Base-by-base conservation (phyloP, 129 eudicot species). In the Mikania micrantha region DNA sequence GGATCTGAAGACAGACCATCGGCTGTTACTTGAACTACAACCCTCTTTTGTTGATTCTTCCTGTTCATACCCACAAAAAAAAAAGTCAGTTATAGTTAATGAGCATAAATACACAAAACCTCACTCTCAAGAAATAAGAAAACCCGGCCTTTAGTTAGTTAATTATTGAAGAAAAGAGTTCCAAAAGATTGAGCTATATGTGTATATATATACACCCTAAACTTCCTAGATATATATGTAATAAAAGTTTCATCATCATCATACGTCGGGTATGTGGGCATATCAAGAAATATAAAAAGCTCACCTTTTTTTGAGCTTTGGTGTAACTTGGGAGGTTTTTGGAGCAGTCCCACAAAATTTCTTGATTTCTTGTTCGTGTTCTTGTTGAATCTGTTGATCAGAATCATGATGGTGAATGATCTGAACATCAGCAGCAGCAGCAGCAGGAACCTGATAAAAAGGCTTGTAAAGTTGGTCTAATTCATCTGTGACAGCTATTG, bases 1-100 rank as follows among this genome's bases (percentile, higher is more conserved):
- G 77, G 68, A 82, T 92, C 98, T 0, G 98, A 76, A 42, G 86
- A 64, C 24, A 82, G 78, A 15, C 85, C 95, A 60, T 88, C 98
- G 0, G 83, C 91, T 34, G 84, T 36, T 13, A 77, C 96, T 72
- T 84, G 84, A 45, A 84, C 75, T 59, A 88, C 87, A 47, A 75
- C 93, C 59, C 80, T 88, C 75, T 85, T 84, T 42, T 82, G 91
- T 74, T 92, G 88, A 69, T 80, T 88, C 77, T 86, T 92, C 81
- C 98, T 92, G 86, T 10, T 40, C 40, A 67, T 13, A 39, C 52
- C 8, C 45, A 20, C 22, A 60, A 5, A 4, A 62, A 35, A 50
- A 63, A 49, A 34, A 21, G 77, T 60, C 74, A 54, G 12, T 38
- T 10, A 22, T 53, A 53, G 11, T 24, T 53, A 4, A 47, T 47